Conservation (phyloP, 306 rosid genomes). For the Quercus gilva region DNA sequence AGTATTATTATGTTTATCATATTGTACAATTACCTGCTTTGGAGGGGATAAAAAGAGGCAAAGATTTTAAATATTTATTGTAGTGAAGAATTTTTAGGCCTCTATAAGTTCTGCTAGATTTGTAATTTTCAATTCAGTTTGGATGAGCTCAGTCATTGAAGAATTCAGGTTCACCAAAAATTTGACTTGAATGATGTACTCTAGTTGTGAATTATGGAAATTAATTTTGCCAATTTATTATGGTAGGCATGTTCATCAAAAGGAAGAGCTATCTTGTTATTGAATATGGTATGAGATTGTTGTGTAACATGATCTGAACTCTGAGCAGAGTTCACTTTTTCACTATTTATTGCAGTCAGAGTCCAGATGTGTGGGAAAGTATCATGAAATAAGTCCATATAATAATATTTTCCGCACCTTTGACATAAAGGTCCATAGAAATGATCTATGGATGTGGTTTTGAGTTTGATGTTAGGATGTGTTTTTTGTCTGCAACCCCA, state of each 20-base stretch:
- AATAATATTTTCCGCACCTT: no score
- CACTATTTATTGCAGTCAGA: no score
- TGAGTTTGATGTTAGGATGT: no score
- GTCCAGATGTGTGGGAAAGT: no score
- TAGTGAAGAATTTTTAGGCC: not conserved
- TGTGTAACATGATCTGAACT: no score
- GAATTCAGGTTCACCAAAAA: not conserved
- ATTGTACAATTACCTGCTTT: constrained; percentile 13
- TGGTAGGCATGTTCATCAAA: not conserved
- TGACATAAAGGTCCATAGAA: no score
- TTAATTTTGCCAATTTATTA: not conserved
- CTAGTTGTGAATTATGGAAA: not conserved
- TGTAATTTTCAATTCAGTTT: constrained; percentile 18
- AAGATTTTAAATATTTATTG: constrained; percentile 14
- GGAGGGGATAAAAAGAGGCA: constrained; percentile 21
- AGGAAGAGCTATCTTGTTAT: not conserved
- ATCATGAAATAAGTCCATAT: no score
- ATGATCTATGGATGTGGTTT: no score
- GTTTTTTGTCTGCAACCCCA: no score
- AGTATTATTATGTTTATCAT: constrained; percentile 13
- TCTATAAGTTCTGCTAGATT: constrained; percentile 14
- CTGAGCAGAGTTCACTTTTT: no score
- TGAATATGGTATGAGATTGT: no score
- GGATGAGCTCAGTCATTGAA: not conserved
- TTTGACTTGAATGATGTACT: constrained; percentile 5